These are phyloP conservation scores for Mariannaea elegans DNA, from an alignment of 2,329 filamentous ascomycete species.

Conservation along the genomic window DNA sequence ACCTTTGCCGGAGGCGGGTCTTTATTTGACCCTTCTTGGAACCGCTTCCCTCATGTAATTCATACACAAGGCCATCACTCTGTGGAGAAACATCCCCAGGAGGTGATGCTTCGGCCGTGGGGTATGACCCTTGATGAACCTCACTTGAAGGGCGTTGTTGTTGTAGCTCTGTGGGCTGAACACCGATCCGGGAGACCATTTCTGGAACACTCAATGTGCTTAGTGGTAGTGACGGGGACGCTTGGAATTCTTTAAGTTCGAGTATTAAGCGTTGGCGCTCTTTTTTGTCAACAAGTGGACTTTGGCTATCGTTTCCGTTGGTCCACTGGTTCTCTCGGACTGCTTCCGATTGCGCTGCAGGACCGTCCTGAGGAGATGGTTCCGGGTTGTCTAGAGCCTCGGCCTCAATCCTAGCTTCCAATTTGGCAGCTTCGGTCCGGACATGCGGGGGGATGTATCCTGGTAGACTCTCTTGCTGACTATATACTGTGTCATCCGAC, in stretches of 20 bases:
- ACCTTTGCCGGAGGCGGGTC: constrained; percentile 42
- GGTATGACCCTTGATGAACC: not conserved
- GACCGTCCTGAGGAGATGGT: not conserved
- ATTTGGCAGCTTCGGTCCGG: constrained; percentile 9
- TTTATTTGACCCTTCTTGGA: constrained; percentile 39
- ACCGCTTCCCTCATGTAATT: constrained; percentile 46
- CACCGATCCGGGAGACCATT: not conserved
- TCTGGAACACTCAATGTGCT: not conserved
- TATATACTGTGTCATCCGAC: not conserved
- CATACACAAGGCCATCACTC: constrained; percentile 25
- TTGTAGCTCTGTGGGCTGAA: not conserved
- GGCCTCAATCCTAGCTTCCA: constrained; percentile 14
- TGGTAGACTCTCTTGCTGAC: constrained; percentile 16
- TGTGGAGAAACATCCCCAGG: constrained; percentile 20
- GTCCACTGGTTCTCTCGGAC: not conserved
- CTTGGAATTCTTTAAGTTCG: not conserved
- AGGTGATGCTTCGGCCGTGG: constrained; percentile 11
- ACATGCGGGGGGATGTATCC: constrained; percentile 18
- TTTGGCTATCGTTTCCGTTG: no score
- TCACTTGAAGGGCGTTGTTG: constrained; percentile 1
- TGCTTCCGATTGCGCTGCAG: not conserved
- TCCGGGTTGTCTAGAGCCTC: constrained; percentile 1
- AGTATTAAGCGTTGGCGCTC: not conserved
- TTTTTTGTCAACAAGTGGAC: no score
- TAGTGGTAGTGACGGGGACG: not conserved